Evolutionary conservation across 768 basidiomycete species (phyloP).

Genomic region (Trichaptum fuscoviolaceum): DNA sequence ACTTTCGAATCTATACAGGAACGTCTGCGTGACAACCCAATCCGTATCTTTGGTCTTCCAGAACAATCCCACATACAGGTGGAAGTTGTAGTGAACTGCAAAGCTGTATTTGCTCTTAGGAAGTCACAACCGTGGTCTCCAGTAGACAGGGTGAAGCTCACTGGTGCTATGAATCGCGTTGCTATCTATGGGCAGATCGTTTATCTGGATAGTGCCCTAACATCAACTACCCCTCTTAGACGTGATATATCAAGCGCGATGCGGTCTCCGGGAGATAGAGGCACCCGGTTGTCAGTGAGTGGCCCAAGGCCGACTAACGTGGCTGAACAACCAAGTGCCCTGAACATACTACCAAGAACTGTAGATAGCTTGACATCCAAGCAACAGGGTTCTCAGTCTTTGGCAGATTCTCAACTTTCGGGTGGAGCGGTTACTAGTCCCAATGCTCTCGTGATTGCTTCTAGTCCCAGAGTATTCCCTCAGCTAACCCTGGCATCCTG

Average conservation of each 20-base stretch:
- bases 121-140: conserved; percentile 72
- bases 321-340: conserved; percentile 6
- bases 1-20: conserved; percentile 76
- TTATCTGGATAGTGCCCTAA: conserved; percentile 79
- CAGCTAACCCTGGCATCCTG: conserved; percentile 64
- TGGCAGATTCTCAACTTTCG: conserved; percentile 11
- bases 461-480: conserved; percentile 31
- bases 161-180: conserved; percentile 85
- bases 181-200: conserved; percentile 84
- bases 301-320: conserved; percentile 5
- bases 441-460: conserved; percentile 13
- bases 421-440: conserved; percentile 19
- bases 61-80: conserved; percentile 84
- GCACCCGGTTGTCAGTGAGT: conserved; percentile 13
- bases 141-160: conserved; percentile 51
- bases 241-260: conserved; percentile 66
- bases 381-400: background rate
- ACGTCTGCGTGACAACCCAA: conserved; percentile 87
- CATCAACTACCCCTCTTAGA: conserved; percentile 47
- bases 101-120: conserved; percentile 46
- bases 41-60: conserved; percentile 84
- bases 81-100: conserved; percentile 87
- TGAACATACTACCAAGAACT: conserved; percentile 16
- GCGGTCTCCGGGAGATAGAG: conserved; percentile 32
- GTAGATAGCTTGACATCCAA: conserved; percentile 14